These are phyloP conservation scores for Croton setiger DNA, from an alignment of 441 rosid genomes.

Conservation along the genomic window DNA sequence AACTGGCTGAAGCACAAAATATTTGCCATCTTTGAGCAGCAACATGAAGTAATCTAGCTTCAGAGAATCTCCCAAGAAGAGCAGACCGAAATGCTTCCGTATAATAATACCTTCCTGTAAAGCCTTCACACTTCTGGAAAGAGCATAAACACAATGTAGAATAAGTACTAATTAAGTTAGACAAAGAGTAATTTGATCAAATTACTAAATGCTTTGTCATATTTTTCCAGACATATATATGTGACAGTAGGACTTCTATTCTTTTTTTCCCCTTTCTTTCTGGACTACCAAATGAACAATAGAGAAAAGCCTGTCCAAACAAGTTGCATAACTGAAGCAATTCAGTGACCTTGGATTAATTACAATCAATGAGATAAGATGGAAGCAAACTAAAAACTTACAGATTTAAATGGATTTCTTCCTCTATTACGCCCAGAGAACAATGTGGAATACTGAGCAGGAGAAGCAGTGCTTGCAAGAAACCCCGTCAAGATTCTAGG, in stretches of 20 bases:
- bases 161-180: too few species aligned
- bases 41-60: slow-evolving; percentile 39
- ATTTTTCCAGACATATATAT: too few species aligned
- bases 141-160: slow-evolving; percentile 10
- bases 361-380: background rate
- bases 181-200: too few species aligned
- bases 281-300: background rate
- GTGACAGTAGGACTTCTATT: too few species aligned
- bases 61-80: slow-evolving; percentile 39
- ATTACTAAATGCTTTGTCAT: too few species aligned
- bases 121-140: slow-evolving; percentile 50
- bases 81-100: slow-evolving; percentile 36
- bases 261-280: background rate
- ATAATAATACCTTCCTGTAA: slow-evolving; percentile 34
- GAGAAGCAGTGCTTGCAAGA: slow-evolving; percentile 77
- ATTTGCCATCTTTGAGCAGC: slow-evolving; percentile 53
- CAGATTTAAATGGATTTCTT: slow-evolving; percentile 39
- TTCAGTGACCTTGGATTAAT: background rate
- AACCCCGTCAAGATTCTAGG: slow-evolving; percentile 89
- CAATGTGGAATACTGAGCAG: slow-evolving; percentile 42
- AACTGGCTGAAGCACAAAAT: slow-evolving; percentile 44
- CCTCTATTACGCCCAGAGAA: slow-evolving; percentile 36
- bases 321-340: background rate
- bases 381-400: slow-evolving; percentile 34
- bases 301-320: background rate